These are phyloP conservation scores for Yamadazyma taylorii DNA, from an alignment of 1,139 yeast genomes.

Conservation along the genomic window DNA sequence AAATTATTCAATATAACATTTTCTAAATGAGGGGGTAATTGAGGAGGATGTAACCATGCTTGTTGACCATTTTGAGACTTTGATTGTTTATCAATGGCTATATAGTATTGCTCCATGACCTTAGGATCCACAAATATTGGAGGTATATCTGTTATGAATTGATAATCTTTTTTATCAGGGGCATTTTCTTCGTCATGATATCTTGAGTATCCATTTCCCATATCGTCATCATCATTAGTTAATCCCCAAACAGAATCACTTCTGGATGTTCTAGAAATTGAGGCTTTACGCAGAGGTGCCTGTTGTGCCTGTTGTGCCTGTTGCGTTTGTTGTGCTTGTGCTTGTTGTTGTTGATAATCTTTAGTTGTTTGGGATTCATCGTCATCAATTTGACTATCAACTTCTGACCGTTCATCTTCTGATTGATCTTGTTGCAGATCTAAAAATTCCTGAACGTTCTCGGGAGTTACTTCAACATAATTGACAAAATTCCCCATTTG, in stretches of 20 bases:
- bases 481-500: conserved; percentile 54
- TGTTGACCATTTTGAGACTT: conserved; percentile 62
- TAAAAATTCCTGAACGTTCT: conserved; percentile 32
- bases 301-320: conserved; percentile 6
- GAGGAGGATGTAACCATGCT: conserved; percentile 68
- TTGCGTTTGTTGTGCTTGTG: conserved; percentile 5
- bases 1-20: conserved; percentile 48
- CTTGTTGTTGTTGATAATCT: conserved; percentile 11
- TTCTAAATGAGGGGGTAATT: conserved; percentile 51
- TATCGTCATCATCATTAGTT: conserved; percentile 69
- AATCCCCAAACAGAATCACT: conserved; percentile 56
- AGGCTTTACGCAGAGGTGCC: conserved; percentile 26
- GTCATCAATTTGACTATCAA: conserved; percentile 9
- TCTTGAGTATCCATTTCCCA: conserved; percentile 78
- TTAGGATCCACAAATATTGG: conserved; percentile 83
- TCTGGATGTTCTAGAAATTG: conserved; percentile 31
- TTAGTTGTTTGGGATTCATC: conserved; percentile 13
- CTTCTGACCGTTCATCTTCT: conserved; percentile 12
- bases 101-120: conserved; percentile 60
- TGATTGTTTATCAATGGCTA: conserved; percentile 70
- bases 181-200: conserved; percentile 64
- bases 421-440: conserved; percentile 20
- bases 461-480: conserved; percentile 50
- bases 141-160: conserved; percentile 74
- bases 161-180: conserved; percentile 24